Conservation (phyloP, 2,329 filamentous ascomycete species). For the Verticillium dahliae region DNA sequence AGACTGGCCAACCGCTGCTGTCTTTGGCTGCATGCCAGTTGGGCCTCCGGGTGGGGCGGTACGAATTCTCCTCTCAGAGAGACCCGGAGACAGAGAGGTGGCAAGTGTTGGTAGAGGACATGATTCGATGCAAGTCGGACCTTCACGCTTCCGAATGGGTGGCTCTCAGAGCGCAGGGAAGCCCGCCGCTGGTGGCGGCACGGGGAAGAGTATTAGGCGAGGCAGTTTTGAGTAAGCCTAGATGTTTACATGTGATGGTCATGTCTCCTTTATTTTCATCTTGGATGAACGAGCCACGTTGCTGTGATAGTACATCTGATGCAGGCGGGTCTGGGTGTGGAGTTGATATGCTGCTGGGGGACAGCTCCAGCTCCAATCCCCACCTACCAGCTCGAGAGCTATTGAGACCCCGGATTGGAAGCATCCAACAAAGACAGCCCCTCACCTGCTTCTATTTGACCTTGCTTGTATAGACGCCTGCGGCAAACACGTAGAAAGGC, state of each 20-base stretch:
- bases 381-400: background rate
- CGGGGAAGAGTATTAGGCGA: too few species aligned
- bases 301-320: too few species aligned
- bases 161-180: background rate
- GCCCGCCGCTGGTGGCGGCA: too few species aligned
- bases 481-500: background rate
- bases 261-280: too few species aligned
- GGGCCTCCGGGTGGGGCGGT: background rate
- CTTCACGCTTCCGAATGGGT: background rate
- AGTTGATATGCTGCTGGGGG: too few species aligned
- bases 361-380: too few species aligned
- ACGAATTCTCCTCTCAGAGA: too few species aligned
- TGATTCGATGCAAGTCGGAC: background rate
- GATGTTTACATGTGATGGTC: too few species aligned
- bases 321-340: too few species aligned
- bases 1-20: background rate
- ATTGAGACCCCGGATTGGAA: background rate
- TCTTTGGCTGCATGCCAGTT: background rate
- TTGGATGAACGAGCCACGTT: too few species aligned
- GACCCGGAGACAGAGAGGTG: too few species aligned
- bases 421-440: background rate
- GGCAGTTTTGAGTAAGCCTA: too few species aligned
- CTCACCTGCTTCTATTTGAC: background rate
- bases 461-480: background rate
- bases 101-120: background rate